Conservation (phyloP, 2,329 filamentous ascomycete species). For the Calonectria ilicicola region DNA sequence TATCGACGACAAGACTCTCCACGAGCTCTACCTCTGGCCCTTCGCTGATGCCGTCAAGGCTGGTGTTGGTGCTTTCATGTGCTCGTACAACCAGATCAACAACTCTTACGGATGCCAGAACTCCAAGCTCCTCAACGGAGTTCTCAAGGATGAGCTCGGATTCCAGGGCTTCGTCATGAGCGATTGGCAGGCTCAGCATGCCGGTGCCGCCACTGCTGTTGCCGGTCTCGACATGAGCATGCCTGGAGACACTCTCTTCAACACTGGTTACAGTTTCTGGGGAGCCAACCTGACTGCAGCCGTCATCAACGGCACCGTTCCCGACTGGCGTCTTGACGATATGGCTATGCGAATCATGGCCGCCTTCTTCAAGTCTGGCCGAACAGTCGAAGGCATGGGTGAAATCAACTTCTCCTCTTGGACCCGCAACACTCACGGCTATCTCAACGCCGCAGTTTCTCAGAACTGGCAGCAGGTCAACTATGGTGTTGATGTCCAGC, state of each 20-base stretch:
- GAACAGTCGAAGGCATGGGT: constrained; percentile 58
- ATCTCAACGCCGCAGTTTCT: constrained; percentile 71
- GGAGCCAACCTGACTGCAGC: constrained; percentile 89
- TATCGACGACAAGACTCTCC: constrained; percentile 79
- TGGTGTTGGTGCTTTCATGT: constrained; percentile 74
- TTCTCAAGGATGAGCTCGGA: constrained; percentile 83
- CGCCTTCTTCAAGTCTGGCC: constrained; percentile 75
- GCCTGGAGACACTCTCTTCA: constrained; percentile 85
- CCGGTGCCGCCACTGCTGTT: constrained; percentile 73
- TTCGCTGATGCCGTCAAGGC: constrained; percentile 79
- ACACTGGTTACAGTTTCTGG: constrained; percentile 80
- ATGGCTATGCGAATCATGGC: constrained; percentile 89
- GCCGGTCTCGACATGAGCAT: constrained; percentile 90
- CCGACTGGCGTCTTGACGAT: constrained; percentile 89
- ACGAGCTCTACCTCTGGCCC: constrained; percentile 83
- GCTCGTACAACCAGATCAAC: constrained; percentile 83
- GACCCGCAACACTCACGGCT: constrained; percentile 81
- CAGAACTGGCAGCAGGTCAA: constrained; percentile 78
- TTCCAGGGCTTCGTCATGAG: constrained; percentile 85
- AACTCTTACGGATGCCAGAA: constrained; percentile 86
- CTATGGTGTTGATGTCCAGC: constrained; percentile 85
- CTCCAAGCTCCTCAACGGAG: constrained; percentile 78
- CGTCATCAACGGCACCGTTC: constrained; percentile 89
- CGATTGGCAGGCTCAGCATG: constrained; percentile 85
- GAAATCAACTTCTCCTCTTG: constrained; percentile 90